Conservation (phyloP, 2,329 filamentous ascomycete species). For the Pyricularia sp. region DNA sequence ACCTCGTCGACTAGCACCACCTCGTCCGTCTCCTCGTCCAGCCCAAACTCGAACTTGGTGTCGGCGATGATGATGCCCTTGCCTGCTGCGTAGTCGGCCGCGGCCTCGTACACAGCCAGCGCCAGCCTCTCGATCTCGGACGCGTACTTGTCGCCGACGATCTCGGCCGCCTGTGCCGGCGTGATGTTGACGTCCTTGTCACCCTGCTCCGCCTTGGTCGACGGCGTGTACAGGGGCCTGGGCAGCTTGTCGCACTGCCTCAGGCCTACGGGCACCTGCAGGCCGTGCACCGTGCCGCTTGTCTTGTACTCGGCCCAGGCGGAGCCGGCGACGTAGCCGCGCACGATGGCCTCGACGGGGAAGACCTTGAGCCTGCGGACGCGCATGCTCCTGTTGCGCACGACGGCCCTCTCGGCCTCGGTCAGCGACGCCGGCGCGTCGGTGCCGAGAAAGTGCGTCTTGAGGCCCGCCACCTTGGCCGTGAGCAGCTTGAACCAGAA, state of each 20-base stretch:
- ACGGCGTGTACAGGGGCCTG: slow-evolving; percentile 62
- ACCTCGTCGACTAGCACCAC: slow-evolving; percentile 78
- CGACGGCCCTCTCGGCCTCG: slow-evolving; percentile 34
- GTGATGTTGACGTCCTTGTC: slow-evolving; percentile 80
- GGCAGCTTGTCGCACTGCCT: slow-evolving; percentile 62
- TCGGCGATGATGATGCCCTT: slow-evolving; percentile 64
- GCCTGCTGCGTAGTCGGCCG: slow-evolving; percentile 51
- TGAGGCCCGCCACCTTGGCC: slow-evolving; percentile 33
- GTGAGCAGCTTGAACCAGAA: slow-evolving; percentile 46
- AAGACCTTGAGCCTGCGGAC: slow-evolving; percentile 67
- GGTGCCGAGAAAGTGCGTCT: slow-evolving; percentile 42
- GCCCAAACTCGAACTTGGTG: slow-evolving; percentile 55
- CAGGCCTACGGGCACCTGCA: slow-evolving; percentile 58
- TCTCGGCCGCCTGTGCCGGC: slow-evolving; percentile 51
- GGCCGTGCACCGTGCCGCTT: slow-evolving; percentile 71
- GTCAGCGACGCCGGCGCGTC: slow-evolving; percentile 24
- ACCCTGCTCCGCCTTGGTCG: slow-evolving; percentile 75
- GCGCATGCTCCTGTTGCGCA: slow-evolving; percentile 65
- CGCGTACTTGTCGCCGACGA: slow-evolving; percentile 58
- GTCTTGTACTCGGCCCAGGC: slow-evolving; percentile 71
- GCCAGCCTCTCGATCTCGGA: slow-evolving; percentile 55
- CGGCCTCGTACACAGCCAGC: slow-evolving; percentile 53
- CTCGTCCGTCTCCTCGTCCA: slow-evolving; percentile 54
- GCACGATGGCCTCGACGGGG: slow-evolving; percentile 76
- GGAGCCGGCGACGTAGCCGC: slow-evolving; percentile 80